A percentile compares a stretch with the other conserved stretches of the same genome.
Conservation (phyloP, 306 rosid species). For the Prunus mongolica region DNA sequence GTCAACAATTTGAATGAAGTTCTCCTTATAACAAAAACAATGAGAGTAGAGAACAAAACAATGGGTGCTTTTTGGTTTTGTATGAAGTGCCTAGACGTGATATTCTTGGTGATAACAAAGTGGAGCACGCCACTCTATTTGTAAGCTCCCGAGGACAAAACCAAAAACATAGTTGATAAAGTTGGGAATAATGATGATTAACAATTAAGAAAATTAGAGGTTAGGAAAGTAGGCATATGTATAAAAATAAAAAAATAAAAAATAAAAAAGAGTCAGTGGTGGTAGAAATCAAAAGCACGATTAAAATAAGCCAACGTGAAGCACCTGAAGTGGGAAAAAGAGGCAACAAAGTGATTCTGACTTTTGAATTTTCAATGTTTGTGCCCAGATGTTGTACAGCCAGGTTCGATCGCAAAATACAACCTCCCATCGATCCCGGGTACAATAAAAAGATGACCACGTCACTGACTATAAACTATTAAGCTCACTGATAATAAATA, state of each 20-base stretch:
- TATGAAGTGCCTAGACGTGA: neutral
- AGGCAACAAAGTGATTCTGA: conserved; percentile 25
- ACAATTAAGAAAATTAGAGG: neutral
- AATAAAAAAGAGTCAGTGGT: conserved; percentile 7
- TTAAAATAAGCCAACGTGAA: conserved; percentile 26
- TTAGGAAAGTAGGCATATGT: conserved; percentile 20
- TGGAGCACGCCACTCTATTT: conserved; percentile 54
- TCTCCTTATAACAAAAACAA: neutral
- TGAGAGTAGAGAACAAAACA: neutral
- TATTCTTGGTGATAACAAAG: conserved; percentile 37
- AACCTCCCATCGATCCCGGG: neutral
- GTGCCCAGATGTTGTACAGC: conserved; percentile 2
- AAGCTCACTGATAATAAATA: neutral
- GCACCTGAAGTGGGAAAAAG: conserved; percentile 45
- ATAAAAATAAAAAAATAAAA: too few species aligned
- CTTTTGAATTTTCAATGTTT: conserved; percentile 5
- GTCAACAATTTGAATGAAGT: neutral
- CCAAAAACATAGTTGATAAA: neutral
- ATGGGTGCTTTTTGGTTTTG: neutral
- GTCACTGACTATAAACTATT: neutral
- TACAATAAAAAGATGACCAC: neutral
- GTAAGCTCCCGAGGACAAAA: conserved; percentile 34
- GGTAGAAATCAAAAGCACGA: neutral
- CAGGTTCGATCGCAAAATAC: neutral
- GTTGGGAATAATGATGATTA: conserved; percentile 2